phyloP scores from a whole-genome alignment of 2,329 filamentous ascomycete species.

The Trichoderma sp. region DNA sequence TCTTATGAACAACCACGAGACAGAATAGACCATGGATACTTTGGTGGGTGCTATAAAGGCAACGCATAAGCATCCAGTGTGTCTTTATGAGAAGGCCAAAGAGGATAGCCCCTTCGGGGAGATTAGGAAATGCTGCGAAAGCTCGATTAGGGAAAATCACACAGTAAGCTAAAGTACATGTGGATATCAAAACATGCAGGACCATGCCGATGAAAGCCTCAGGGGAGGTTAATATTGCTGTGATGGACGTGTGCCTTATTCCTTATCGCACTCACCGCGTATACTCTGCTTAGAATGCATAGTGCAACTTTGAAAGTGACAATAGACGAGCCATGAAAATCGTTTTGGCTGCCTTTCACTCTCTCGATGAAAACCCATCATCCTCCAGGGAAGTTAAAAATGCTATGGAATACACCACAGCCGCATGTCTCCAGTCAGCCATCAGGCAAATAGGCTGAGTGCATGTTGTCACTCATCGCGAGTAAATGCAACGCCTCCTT shows the following conservation, averaged over 20 bases:
- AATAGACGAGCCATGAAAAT: too few species aligned
- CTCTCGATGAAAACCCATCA: too few species aligned
- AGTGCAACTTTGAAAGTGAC: too few species aligned
- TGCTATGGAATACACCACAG: not conserved
- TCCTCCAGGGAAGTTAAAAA: not conserved
- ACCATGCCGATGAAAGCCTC: not conserved
- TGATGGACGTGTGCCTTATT: too few species aligned
- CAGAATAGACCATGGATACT: not conserved
- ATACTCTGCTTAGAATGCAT: too few species aligned
- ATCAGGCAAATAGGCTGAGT: not conserved
- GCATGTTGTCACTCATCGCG: not conserved
- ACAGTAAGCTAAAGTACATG: too few species aligned
- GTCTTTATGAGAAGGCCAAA: not conserved
- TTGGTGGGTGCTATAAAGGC: not conserved
- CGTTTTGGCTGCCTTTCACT: too few species aligned
- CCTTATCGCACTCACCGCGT: too few species aligned
- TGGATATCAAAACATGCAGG: not conserved
- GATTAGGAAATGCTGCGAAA: not conserved
- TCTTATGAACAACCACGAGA: not conserved
- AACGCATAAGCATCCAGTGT: too few species aligned
- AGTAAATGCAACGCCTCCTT: not conserved
- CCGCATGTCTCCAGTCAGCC: not conserved
- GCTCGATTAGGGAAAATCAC: too few species aligned
- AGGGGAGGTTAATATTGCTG: not conserved
- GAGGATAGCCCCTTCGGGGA: not conserved